Percentiles rank a stretch among this genome's conserved stretches.
phyloP scores from a whole-genome alignment of 192 early-diverging fungal genomes.

The Backusella macrospora region DNA sequence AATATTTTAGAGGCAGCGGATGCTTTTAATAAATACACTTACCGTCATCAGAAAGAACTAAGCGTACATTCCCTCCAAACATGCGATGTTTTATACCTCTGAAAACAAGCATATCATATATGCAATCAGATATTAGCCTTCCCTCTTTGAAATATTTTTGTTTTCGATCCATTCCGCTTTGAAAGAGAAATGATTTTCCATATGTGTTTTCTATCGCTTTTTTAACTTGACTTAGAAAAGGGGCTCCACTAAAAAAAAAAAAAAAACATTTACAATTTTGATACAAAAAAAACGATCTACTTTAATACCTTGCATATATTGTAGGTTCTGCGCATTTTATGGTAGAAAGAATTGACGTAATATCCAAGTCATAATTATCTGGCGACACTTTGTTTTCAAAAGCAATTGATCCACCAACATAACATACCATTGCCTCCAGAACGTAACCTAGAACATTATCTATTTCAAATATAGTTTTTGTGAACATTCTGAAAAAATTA shows the following conservation, averaged over 20 bases:
- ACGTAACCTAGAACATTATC: constrained; percentile 42
- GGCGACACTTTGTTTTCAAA: constrained; percentile 47
- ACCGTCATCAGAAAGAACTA: constrained; percentile 33
- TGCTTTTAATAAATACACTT: neutral
- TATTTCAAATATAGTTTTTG: neutral
- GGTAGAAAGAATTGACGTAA: constrained; percentile 70
- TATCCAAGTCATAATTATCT: constrained; percentile 39
- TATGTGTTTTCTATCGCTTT: constrained; percentile 37
- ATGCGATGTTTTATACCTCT: constrained; percentile 40
- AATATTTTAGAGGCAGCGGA: neutral
- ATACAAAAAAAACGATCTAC: neutral
- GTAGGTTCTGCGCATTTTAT: constrained; percentile 75
- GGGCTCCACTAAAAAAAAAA: constrained; percentile 30
- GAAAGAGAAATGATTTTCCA: constrained; percentile 41
- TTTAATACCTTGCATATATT: constrained; percentile 60
- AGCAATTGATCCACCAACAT: constrained; percentile 68
- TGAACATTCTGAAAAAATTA: neutral
- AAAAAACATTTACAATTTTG: no score
- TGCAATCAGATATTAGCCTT: constrained; percentile 37
- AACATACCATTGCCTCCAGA: constrained; percentile 37
- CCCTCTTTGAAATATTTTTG: constrained; percentile 34
- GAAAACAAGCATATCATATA: constrained; percentile 48
- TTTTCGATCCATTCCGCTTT: constrained; percentile 42
- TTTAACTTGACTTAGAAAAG: constrained; percentile 33
- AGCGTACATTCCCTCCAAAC: constrained; percentile 44